Base-by-base conservation (phyloP, 176 grass and related monocot species). In the Tillandsia fasciculata region DNA sequence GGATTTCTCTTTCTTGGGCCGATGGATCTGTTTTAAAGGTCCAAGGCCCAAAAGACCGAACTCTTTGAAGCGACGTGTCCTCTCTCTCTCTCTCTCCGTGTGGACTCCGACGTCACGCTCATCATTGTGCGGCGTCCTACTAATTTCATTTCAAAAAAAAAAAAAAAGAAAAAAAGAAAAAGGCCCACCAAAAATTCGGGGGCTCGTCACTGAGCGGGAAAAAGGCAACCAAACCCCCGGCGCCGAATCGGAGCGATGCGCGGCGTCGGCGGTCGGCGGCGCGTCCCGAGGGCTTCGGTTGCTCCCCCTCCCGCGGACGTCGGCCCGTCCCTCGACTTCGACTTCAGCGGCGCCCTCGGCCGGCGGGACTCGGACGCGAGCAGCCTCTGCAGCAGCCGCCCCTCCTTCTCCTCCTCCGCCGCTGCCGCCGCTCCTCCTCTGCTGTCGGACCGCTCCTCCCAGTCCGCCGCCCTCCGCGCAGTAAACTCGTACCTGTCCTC, bases 331-430 rank as follows among this genome's bases (percentile, higher is more conserved):
- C 13, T 74, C 67, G 76, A 88, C 48, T 27, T 67, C 26, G 67
- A 57, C 69, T 26, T 66, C 13, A 48, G 70, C 77, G 47, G 72
- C 47, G 65, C 70, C 17, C 64, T 76, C 42, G 82, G 80, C 73
- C 83, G 81, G 72, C 93, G 89, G 26, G 89, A 96, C 72, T 96
- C 93, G 51, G 93, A 89, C 64, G 88, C 58, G 10, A 70, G 47
- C 68, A 92, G 93, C 71, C 73, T 87, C 9, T 79, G 88, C 81
- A 91, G 88, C 78, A 83, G 80, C 51, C 81, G 68, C 3, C 78
- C n/a, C n/a, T 24, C 23, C 23, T 24, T 24, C 48, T 81, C 65
- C 5, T 79, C 65, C 2, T 96, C 93, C 65, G 78, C 89, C 58
- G 5, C 33, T 3, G 51, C 68, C 68, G 53, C 49, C 11, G 17